Evolutionary conservation across 1,284 basidiomycete genomes (phyloP).

Genomic region (Apiotrichum montevideense): DNA sequence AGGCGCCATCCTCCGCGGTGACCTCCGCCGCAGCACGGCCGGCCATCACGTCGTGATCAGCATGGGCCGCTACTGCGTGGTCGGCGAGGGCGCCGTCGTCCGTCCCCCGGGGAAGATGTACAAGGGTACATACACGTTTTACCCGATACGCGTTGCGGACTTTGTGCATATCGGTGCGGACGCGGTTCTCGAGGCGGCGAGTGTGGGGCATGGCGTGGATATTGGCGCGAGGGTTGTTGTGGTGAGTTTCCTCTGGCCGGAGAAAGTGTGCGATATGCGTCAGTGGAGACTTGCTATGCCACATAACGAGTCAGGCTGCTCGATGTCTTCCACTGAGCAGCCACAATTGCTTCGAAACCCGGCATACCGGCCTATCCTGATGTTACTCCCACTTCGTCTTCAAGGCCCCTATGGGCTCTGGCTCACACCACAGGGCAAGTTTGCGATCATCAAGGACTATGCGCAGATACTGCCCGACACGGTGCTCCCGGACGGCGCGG

Average conservation of each 20-base stretch:
- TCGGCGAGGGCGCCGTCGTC: conserved; percentile 84
- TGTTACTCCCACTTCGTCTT: too few species aligned
- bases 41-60: conserved; percentile 88
- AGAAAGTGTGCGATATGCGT: too few species aligned
- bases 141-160: conserved; percentile 94
- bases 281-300: too few species aligned
- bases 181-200: conserved; percentile 86
- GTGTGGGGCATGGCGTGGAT: conserved; percentile 87
- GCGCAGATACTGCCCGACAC: conserved; percentile 70
- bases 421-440: conserved; percentile 68
- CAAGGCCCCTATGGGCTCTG: too few species aligned
- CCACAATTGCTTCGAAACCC: too few species aligned
- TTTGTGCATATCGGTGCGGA: conserved; percentile 86
- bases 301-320: too few species aligned
- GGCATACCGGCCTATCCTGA: too few species aligned
- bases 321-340: too few species aligned
- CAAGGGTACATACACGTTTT: conserved; percentile 83
- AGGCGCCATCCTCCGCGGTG: conserved; percentile 34
- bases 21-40: conserved; percentile 59
- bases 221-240: conserved; percentile 94
- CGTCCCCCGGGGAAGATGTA: conserved; percentile 54
- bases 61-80: conserved; percentile 83
- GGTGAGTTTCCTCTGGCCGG: conserved; percentile 51
- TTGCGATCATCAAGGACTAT: conserved; percentile 94
- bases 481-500: conserved; percentile 84